phyloP scores from a whole-genome alignment of 306 rosid genomes.

The Lathyrus aphaca region DNA sequence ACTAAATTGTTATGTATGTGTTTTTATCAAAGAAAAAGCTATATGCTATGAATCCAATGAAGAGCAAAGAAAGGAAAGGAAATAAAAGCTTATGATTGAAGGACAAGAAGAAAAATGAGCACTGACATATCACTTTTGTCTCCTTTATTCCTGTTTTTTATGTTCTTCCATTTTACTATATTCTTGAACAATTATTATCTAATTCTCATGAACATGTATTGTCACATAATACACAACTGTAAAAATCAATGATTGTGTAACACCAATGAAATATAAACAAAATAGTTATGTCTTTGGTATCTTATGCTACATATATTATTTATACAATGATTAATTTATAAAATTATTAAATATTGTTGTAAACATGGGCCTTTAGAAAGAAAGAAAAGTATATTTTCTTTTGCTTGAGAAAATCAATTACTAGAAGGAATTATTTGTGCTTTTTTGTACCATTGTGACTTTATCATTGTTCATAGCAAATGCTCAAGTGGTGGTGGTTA shows the following conservation, averaged over 20 bases:
- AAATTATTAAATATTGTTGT: not conserved
- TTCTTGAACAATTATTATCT: not conserved
- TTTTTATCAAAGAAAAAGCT: constrained; percentile 25
- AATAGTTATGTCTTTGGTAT: constrained; percentile 11
- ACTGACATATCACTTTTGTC: constrained; percentile 15
- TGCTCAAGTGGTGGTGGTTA: constrained; percentile 36
- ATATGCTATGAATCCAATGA: constrained; percentile 8
- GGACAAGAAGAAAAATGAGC: constrained; percentile 17
- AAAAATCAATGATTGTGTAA: constrained; percentile 24
- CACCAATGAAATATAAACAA: constrained; percentile 9
- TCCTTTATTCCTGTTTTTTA: constrained; percentile 29
- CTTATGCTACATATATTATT: constrained; percentile 16
- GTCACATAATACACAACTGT: constrained; percentile 2
- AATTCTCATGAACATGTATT: constrained; percentile 16
- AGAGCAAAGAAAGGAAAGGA: constrained; percentile 7
- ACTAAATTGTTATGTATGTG: not conserved
- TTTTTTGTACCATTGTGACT: constrained; percentile 24
- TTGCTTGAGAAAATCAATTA: constrained; percentile 13
- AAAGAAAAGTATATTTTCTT: not conserved
- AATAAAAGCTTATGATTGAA: constrained; percentile 7
- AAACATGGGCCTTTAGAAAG: constrained; percentile 22
- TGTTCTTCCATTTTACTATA: not conserved
- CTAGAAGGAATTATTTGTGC: constrained; percentile 6
- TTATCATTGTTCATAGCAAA: constrained; percentile 35
- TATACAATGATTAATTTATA: constrained; percentile 4